These are phyloP conservation scores for Vitis hybrid DNA, from an alignment of 177 flowering plant genomes.

Conservation along the genomic window DNA sequence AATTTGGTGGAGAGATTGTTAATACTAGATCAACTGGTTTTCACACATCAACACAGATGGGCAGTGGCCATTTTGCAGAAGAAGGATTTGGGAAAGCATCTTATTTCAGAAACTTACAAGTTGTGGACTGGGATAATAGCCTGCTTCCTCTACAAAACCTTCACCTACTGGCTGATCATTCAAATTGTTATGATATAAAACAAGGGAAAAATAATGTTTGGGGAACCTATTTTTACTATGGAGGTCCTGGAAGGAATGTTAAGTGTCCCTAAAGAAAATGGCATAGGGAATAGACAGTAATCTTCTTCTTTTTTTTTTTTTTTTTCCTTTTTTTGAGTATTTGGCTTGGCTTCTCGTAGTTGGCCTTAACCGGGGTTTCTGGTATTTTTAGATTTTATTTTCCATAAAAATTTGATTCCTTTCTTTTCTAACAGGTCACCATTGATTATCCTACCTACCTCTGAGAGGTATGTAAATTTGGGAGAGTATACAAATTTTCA, in stretches of 20 bases:
- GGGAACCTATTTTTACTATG: slow-evolving; percentile 56
- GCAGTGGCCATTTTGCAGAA: slow-evolving; percentile 53
- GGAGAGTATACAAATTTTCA: slow-evolving; percentile 29
- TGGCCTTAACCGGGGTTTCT: slow-evolving; percentile 16
- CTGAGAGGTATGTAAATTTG: slow-evolving; percentile 34
- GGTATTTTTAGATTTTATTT: slow-evolving; percentile 13
- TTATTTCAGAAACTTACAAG: slow-evolving; percentile 45
- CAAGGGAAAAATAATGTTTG: slow-evolving; percentile 39
- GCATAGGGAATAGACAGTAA: neutral
- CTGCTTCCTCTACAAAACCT: slow-evolving; percentile 35
- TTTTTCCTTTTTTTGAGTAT: slow-evolving; percentile 6
- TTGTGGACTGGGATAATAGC: slow-evolving; percentile 54
- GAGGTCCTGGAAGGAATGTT: slow-evolving; percentile 55
- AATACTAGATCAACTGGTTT: slow-evolving; percentile 33
- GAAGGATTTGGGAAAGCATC: slow-evolving; percentile 53
- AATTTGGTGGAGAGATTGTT: slow-evolving; percentile 53
- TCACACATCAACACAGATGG: slow-evolving; percentile 55
- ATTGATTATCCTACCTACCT: slow-evolving; percentile 25
- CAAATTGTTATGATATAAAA: slow-evolving; percentile 43
- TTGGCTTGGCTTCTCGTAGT: slow-evolving; percentile 7
- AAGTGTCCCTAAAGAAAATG: slow-evolving; percentile 34
- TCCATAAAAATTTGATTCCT: slow-evolving; percentile 6
- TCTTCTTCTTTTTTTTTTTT: neutral
- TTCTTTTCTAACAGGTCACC: slow-evolving; percentile 22
- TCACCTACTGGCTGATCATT: slow-evolving; percentile 44